Evolutionary conservation across 371 early-diverging fungal species (phyloP).

Genomic region (Mucor plumbeus): DNA sequence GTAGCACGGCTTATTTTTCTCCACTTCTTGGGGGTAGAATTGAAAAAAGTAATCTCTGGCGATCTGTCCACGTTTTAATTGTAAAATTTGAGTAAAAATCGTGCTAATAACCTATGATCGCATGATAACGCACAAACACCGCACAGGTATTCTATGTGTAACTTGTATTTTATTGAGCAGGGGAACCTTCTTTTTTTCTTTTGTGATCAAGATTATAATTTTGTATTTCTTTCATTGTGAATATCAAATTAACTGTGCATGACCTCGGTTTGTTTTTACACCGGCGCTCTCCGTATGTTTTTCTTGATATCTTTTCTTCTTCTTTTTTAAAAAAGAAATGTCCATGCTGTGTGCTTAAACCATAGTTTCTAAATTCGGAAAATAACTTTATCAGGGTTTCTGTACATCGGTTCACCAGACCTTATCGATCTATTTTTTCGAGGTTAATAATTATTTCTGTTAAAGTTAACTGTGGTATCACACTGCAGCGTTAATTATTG

Average conservation of each 20-base stretch:
- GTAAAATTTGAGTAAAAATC: background rate
- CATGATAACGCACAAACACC: slow-evolving; percentile 27
- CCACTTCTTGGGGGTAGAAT: background rate
- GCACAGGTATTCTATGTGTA: slow-evolving; percentile 23
- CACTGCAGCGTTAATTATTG: background rate
- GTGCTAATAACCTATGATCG: slow-evolving; percentile 25
- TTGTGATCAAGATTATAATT: background rate
- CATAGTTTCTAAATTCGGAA: background rate
- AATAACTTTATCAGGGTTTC: slow-evolving; percentile 2
- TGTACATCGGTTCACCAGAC: slow-evolving; percentile 1
- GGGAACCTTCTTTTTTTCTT: slow-evolving; percentile 2
- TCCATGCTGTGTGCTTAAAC: background rate
- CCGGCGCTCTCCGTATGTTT: background rate
- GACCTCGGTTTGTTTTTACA: background rate
- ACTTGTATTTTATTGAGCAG: slow-evolving; percentile 7
- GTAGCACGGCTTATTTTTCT: slow-evolving; percentile 1
- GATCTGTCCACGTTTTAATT: slow-evolving; percentile 32
- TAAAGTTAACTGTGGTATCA: background rate
- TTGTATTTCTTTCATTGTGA: background rate
- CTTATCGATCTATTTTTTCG: slow-evolving; percentile 3
- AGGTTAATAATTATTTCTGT: too few relatives aligned
- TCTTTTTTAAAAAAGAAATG: background rate
- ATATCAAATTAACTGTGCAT: slow-evolving; percentile 6
- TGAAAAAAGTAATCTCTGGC: slow-evolving; percentile 24
- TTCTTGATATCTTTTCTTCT: background rate